These are phyloP conservation scores for Fraxinus floribunda DNA, from an alignment of 305 asterid species.

Conservation along the genomic window DNA sequence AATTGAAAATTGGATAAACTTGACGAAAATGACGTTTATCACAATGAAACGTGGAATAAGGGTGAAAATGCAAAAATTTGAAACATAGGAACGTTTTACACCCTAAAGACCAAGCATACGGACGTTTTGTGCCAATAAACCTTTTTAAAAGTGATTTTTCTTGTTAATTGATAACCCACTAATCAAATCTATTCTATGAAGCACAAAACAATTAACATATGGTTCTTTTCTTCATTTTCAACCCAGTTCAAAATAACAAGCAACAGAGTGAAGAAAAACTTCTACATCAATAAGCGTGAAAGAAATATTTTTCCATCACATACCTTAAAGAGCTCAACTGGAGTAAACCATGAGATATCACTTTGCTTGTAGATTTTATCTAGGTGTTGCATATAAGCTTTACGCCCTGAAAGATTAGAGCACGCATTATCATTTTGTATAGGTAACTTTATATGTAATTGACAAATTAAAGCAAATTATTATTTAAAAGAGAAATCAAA, in stretches of 20 bases:
- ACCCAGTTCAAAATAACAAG: constrained; percentile 6
- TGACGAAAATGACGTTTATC: no score
- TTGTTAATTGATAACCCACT: constrained; percentile 10
- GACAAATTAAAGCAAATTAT: background rate
- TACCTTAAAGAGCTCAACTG: constrained; percentile 98
- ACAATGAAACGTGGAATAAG: no score
- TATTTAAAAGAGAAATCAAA: background rate
- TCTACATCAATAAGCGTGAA: constrained; percentile 5
- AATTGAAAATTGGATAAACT: no score
- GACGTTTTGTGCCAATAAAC: no score
- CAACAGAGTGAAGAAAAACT: constrained; percentile 9
- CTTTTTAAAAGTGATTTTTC: background rate
- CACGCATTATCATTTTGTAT: constrained; percentile 12
- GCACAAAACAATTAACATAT: background rate
- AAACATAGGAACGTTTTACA: no score
- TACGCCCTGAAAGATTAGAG: constrained; percentile 57
- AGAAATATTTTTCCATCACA: background rate
- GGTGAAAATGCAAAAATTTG: no score
- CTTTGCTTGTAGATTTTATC: constrained; percentile 83
- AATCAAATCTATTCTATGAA: constrained; percentile 3
- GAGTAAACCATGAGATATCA: constrained; percentile 95
- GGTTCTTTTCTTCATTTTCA: constrained; percentile 15
- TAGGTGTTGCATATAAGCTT: constrained; percentile 78
- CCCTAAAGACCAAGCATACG: no score
- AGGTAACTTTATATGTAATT: constrained; percentile 8